These are phyloP conservation scores for Fusarium drepaniforme DNA, from an alignment of 2,329 filamentous ascomycete genomes.

Conservation along the genomic window DNA sequence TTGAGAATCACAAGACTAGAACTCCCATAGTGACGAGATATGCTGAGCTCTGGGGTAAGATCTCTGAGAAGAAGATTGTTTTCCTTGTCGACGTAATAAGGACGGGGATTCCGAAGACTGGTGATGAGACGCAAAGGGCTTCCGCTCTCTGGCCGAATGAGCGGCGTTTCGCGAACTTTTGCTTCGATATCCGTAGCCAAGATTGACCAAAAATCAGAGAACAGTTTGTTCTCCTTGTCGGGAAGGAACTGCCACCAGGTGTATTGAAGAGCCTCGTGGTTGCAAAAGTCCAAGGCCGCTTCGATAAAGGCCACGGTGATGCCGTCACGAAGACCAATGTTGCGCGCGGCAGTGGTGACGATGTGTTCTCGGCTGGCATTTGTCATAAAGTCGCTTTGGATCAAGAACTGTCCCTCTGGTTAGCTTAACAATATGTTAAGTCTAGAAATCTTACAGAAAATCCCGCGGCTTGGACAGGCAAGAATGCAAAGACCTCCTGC, in stretches of 20 bases:
- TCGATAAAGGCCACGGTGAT: slow-evolving; percentile 2
- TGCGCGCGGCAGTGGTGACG: slow-evolving; percentile 20
- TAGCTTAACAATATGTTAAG: not conserved
- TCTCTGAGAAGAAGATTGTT: not conserved
- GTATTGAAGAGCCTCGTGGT: slow-evolving; percentile 24
- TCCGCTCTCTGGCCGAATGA: slow-evolving; percentile 1
- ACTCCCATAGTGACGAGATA: not conserved
- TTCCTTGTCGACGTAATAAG: no score
- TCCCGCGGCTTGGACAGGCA: slow-evolving; percentile 16
- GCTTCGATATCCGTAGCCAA: not conserved
- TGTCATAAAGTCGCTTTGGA: slow-evolving; percentile 33
- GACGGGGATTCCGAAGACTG: no score
- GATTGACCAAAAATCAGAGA: slow-evolving; percentile 19
- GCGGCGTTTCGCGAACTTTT: not conserved
- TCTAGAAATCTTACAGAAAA: no score
- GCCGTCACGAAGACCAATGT: not conserved
- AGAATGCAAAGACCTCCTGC: slow-evolving; percentile 30
- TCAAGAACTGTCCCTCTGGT: slow-evolving; percentile 24
- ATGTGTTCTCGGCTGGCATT: slow-evolving; percentile 28
- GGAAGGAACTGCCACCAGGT: slow-evolving; percentile 32
- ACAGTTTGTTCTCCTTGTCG: accelerated
- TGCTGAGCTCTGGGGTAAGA: not conserved
- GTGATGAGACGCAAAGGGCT: not conserved
- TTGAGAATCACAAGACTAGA: not conserved
- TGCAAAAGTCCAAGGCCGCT: slow-evolving; percentile 27